Base-by-base conservation (phyloP, 2,329 filamentous ascomycete species). In the Trichocomaceae sp. region DNA sequence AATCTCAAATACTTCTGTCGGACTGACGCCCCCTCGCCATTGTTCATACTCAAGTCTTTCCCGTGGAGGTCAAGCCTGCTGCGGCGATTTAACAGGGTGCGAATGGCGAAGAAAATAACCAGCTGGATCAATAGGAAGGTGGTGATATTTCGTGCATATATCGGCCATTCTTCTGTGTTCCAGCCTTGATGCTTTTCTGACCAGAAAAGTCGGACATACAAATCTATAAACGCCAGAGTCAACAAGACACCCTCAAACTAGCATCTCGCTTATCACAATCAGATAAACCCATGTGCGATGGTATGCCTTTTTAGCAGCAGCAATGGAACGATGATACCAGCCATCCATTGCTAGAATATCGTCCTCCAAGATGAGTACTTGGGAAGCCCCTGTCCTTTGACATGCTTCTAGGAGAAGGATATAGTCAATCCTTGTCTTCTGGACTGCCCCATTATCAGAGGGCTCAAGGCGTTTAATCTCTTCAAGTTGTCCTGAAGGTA, bases 131-230 rank as follows among this genome's bases (percentile, higher is more conserved):
- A 26, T 7, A 26, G 4, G 23, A 26, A 26, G 23, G 23, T 7
- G 23, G 23, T 26, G 23, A n/a, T 26, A 26, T 26, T 26, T 26
- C 39, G 39, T 41, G 39, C 39, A 52, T 75, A 74, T 4, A 54
- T 64, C 0, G 52, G 58, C 72, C 72, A 75, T 41, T 71, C 60
- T 57, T 76, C 73, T 6, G 63, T 64, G 50, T 77, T 75, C 75
- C 74, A 77, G 51, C 74, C 73, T 2, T 74, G 65, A 47, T 73
- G 72, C 49, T 72, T 63, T 53, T 77, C 74, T 0, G 72, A 74
- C 56, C 75, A 76, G 63, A 77, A 77, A 8, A 77, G 64, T 3
- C 74, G 72, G 17, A 77, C 64, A 58, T 77, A 77, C 6, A 76
- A 62, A 59, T 70, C 71, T 52, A 45, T 3, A 19, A 8, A 12